Conservation (phyloP, 176 grass and related monocot species). For the Poa annua region DNA sequence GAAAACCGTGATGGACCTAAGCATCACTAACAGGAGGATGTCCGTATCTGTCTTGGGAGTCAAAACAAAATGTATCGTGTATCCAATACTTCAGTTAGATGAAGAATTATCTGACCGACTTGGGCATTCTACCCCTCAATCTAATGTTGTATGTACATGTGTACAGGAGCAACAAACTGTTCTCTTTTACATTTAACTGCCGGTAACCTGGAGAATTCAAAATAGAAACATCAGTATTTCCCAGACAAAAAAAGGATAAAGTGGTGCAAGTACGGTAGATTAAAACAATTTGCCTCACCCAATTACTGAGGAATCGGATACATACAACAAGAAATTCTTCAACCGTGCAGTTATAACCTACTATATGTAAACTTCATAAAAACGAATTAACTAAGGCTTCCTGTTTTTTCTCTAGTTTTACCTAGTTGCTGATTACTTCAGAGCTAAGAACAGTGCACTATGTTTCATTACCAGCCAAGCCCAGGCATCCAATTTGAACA, state of each 20-base stretch:
- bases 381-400: background rate
- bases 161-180: slow-evolving; percentile 36
- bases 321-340: slow-evolving; percentile 23
- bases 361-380: background rate
- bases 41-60: slow-evolving; percentile 20
- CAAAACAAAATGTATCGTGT: slow-evolving; percentile 27
- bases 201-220: slow-evolving; percentile 33
- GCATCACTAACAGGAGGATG: slow-evolving; percentile 16
- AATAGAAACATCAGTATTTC: slow-evolving; percentile 26
- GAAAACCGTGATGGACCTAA: slow-evolving; percentile 14
- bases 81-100: slow-evolving; percentile 21
- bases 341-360: background rate
- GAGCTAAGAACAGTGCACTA: no score
- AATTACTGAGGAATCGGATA: background rate
- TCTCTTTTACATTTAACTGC: slow-evolving; percentile 37
- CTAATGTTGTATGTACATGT: slow-evolving; percentile 51
- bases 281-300: background rate
- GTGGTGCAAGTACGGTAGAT: background rate
- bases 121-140: slow-evolving; percentile 18
- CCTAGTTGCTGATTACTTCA: background rate
- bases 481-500: slow-evolving; percentile 6
- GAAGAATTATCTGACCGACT: slow-evolving; percentile 33
- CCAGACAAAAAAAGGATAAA: background rate
- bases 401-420: background rate
- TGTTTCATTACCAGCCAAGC: no score